A percentile compares a stretch with the other conserved stretches of the same genome.
Conservation (phyloP, 2,329 filamentous ascomycete genomes). For the Colletotrichum tropicale region DNA sequence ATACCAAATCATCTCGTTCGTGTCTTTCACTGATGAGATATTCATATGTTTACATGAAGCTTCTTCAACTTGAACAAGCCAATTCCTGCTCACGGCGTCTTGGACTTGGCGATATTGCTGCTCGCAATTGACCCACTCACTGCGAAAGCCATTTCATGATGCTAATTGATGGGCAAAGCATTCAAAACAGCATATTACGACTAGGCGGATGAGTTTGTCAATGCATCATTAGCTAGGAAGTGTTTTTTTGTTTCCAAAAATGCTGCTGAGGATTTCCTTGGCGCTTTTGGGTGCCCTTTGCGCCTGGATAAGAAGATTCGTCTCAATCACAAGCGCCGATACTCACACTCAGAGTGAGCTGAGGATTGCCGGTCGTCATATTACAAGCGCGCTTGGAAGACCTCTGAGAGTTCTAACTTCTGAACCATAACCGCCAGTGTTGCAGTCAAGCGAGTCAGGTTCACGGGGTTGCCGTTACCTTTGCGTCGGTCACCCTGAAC, state of each 20-base stretch:
- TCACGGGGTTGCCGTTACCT: not conserved
- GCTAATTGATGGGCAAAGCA: not conserved
- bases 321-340: not conserved
- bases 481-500: not conserved
- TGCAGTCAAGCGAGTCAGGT: not conserved
- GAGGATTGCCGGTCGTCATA: not conserved
- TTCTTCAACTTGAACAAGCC: not conserved
- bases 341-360: not conserved
- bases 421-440: not conserved
- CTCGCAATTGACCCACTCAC: not conserved
- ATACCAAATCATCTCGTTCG: fast-evolving
- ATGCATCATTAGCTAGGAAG: not conserved
- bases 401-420: fast-evolving
- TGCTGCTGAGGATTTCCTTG: not conserved
- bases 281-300: not conserved
- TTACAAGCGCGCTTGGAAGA: not conserved
- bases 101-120: not conserved
- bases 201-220: not conserved
- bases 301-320: not conserved
- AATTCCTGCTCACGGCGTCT: not conserved
- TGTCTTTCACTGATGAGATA: not conserved
- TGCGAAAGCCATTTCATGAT: not conserved
- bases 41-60: not conserved
- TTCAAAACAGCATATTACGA: not conserved
- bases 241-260: not conserved